phyloP scores from a whole-genome alignment of 192 early-diverging fungal genomes.

The Paraglomus occultum region DNA sequence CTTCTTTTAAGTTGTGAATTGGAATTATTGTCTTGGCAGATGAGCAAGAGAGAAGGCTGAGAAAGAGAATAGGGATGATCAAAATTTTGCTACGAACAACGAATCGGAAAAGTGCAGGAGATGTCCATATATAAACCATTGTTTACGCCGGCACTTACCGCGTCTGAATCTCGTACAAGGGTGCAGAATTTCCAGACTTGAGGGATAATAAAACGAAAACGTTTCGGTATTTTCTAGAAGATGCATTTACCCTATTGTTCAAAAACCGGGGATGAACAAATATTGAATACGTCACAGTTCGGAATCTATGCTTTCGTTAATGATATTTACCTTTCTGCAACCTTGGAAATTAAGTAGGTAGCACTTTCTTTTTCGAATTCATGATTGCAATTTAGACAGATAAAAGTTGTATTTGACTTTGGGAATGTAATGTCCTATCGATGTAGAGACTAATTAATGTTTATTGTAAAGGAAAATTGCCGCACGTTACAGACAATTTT shows the following conservation, averaged over 20 bases:
- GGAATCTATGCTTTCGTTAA: no score
- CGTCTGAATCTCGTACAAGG: slow-evolving; percentile 13
- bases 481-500: not conserved
- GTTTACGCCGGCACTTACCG: not conserved
- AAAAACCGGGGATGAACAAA: not conserved
- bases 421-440: slow-evolving; percentile 23
- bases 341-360: not conserved
- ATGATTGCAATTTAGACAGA: slow-evolving; percentile 4
- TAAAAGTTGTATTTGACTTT: slow-evolving; percentile 24
- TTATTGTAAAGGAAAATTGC: not conserved
- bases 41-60: not conserved
- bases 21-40: not conserved
- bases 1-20: slow-evolving; percentile 17
- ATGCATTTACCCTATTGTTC: slow-evolving; percentile 7
- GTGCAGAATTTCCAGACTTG: slow-evolving; percentile 1
- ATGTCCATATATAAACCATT: no score
- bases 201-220: slow-evolving; percentile 4
- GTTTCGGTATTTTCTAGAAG: slow-evolving; percentile 5
- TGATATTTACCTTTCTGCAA: slow-evolving; percentile 4
- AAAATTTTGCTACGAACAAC: not conserved
- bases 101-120: not conserved
- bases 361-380: not conserved
- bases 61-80: not conserved
- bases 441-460: not conserved
- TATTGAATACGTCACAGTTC: no score